Percentiles rank a stretch among this genome's conserved stretches.
phyloP scores from a whole-genome alignment of 73 alveolate genomes.

The Paramecium pentaurelia region DNA sequence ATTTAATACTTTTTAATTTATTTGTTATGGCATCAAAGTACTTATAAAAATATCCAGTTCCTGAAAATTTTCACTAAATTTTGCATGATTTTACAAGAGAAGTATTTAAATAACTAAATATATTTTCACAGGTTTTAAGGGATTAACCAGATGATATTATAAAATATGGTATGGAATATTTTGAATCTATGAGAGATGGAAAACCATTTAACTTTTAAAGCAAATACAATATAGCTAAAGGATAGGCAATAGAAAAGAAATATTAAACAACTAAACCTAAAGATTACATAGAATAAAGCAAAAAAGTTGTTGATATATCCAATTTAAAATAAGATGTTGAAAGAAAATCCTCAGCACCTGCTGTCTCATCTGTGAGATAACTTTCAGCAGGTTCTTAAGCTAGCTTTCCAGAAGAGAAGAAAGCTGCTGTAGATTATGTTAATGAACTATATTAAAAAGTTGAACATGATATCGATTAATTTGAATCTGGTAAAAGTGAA shows the following conservation, averaged over 20 bases:
- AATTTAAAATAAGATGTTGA: not conserved
- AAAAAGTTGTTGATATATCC: not conserved
- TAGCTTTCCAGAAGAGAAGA: not conserved
- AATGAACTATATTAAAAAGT: not conserved
- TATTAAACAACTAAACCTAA: not conserved
- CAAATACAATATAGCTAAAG: conserved; percentile 11
- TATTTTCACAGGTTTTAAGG: conserved; percentile 57
- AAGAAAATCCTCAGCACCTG: not conserved
- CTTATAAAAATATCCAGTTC: conserved; percentile 84
- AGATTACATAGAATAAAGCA: not conserved
- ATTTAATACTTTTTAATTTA: not conserved
- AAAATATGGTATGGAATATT: conserved; percentile 81
- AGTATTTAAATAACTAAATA: conserved; percentile 26
- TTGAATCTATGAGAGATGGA: conserved; percentile 73
- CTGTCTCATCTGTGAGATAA: not conserved
- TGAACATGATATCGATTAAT: not conserved
- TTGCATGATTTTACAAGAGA: conserved; percentile 93
- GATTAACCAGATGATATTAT: conserved; percentile 88
- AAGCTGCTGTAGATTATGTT: conserved; percentile 11
- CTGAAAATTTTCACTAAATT: conserved; percentile 85
- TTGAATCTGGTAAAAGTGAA: not conserved
- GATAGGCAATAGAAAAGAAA: not conserved
- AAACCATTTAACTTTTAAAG: not conserved
- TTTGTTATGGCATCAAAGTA: conserved; percentile 82
- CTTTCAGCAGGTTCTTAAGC: not conserved